A percentile compares a stretch with the other conserved stretches of the same genome.
Conservation (phyloP, 345 rosid species). For the Salix caprea region DNA sequence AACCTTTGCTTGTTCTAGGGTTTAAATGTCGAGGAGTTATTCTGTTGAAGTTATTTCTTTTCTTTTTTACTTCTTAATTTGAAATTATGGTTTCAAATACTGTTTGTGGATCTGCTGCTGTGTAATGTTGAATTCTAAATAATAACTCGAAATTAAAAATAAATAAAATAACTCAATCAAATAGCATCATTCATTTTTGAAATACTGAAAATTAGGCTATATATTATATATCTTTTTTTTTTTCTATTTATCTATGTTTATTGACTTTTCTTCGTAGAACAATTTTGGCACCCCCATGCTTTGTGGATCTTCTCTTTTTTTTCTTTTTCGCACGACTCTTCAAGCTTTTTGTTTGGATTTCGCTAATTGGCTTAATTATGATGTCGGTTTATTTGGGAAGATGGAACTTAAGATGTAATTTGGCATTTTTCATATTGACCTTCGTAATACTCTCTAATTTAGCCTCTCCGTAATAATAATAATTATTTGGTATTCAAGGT, state of each 20-base stretch:
- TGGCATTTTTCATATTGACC: no score
- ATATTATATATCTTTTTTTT: background rate
- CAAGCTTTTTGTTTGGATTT: background rate
- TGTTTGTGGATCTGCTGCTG: background rate
- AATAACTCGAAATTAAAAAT: background rate
- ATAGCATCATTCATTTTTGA: background rate
- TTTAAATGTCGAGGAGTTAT: background rate
- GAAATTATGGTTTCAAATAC: background rate
- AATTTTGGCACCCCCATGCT: no score
- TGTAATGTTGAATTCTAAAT: background rate
- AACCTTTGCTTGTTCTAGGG: background rate
- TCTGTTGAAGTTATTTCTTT: background rate
- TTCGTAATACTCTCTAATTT: no score
- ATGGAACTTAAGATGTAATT: no score
- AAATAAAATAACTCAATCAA: background rate
- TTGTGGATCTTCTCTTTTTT: no score
- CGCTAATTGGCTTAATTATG: background rate
- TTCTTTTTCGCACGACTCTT: background rate
- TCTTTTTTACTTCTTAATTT: background rate
- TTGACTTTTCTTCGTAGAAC: background rate
- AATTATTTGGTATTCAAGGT: no score
- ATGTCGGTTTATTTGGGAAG: background rate
- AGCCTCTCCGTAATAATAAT: no score
- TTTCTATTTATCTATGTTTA: background rate
- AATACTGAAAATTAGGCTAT: background rate